Conservation (phyloP, 495 filamentous ascomycete genomes). For the Aspergillus taichungensis region DNA sequence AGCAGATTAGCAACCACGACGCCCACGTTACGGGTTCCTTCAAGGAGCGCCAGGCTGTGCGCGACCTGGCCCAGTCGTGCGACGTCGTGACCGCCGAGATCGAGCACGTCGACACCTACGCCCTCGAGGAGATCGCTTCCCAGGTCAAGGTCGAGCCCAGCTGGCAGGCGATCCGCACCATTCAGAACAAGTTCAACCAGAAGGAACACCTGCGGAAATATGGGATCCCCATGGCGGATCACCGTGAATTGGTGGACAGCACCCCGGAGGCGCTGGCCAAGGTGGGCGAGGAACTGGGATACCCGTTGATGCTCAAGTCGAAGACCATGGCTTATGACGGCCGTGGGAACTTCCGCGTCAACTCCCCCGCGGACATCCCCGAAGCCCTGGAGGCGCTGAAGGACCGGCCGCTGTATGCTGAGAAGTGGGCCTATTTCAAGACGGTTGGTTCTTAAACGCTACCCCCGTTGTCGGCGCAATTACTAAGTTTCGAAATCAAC, state of each 20-base stretch:
- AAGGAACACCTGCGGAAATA: constrained; percentile 67
- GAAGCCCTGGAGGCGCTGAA: constrained; percentile 60
- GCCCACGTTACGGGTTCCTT: constrained; percentile 79
- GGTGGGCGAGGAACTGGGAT: constrained; percentile 59
- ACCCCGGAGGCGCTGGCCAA: constrained; percentile 50
- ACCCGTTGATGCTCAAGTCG: constrained; percentile 91
- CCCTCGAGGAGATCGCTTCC: constrained; percentile 75
- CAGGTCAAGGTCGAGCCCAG: constrained; percentile 65
- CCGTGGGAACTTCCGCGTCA: constrained; percentile 77
- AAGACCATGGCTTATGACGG: constrained; percentile 93
- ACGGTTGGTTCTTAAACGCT: constrained; percentile 31
- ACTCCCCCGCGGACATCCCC: constrained; percentile 55
- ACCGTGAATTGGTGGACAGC: constrained; percentile 47
- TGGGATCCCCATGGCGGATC: constrained; percentile 63
- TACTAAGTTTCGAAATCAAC: not conserved
- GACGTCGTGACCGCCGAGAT: constrained; percentile 95
- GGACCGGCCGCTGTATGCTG: constrained; percentile 70
- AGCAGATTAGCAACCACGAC: constrained; percentile 74
- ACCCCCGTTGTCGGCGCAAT: not conserved
- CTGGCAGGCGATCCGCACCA: constrained; percentile 80
- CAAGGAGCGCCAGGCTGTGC: constrained; percentile 67
- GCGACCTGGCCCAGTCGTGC: constrained; percentile 63
- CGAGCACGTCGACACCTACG: constrained; percentile 89
- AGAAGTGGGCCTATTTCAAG: constrained; percentile 81
- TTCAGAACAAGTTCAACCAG: constrained; percentile 95